Evolutionary conservation across 1,284 basidiomycete genomes (phyloP), one percentile per base, ranked within the genome.

Genomic region (Phellinidium pouzarii): DNA sequence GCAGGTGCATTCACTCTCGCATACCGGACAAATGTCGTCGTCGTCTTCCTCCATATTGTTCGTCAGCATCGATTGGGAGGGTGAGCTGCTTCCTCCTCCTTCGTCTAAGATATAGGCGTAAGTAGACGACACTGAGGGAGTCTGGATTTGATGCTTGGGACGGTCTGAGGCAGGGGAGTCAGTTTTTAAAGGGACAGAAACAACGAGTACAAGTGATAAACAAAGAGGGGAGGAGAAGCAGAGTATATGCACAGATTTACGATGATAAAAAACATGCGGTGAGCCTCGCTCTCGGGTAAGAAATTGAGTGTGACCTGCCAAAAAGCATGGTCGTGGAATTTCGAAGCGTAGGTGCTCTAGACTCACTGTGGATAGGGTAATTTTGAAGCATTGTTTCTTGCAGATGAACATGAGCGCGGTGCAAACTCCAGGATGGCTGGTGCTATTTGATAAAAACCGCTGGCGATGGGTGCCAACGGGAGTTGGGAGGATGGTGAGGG

Each of bases 1-100:
- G 73, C 87, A 90, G 34, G 84, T 88, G 72, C 87, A 90, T 63
- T 87, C 82, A 64, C 83, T 82, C 75, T 88, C 87, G 84, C 87
- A 90, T 59, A 89, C 84, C 17, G 84, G 85, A 67, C 87, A 90
- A 2, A 89, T 87, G 66, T 87, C 82, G 79, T 80, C 77, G 74
- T 88, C 84, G 65, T 72, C 71, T 51, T 86, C 82, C 71, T 86
- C 82, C 71, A 80, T 78, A 68, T 78, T 76, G 67, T 72, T 71
- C 61, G 56, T 31, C 29, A 46, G 53, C 62, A 48, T 44, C 40
- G 45, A 43, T 20, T 37, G 38, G 26, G 27, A 45, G 58, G 64
- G 58, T 62, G 61, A 53, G 58, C 44, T 53, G 61, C 59, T 65
- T 64, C 43, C 42, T 64, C 63, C 66, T 67, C 60, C 63, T 66